Percentiles rank a stretch among this genome's conserved stretches.
Evolutionary conservation across 306 rosid species (phyloP).

Genomic region (Cercis canadensis): DNA sequence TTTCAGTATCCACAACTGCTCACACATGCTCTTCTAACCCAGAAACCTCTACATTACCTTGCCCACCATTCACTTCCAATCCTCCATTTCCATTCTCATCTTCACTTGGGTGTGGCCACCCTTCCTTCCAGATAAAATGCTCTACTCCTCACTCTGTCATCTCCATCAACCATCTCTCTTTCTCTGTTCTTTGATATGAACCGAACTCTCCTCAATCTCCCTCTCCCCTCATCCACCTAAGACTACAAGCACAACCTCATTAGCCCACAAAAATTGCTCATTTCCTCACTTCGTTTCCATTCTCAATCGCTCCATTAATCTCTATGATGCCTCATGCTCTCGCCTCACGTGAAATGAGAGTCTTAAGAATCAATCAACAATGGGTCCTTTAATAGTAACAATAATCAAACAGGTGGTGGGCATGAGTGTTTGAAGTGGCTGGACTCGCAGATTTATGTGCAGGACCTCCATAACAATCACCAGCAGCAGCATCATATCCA

Average conservation of each 20-base stretch:
- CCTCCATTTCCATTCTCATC: conserved; percentile 78
- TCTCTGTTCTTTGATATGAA: conserved; percentile 65
- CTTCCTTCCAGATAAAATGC: conserved; percentile 77
- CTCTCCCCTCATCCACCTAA: conserved; percentile 55
- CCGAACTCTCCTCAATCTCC: conserved; percentile 56
- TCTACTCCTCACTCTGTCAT: conserved; percentile 56
- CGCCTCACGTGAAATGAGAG: no score
- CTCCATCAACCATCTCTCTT: conserved; percentile 67
- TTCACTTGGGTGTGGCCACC: conserved; percentile 85
- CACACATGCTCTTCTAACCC: conserved; percentile 44
- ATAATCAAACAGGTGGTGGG: no score
- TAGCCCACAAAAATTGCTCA: no score
- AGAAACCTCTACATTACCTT: conserved; percentile 21
- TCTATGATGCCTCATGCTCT: conserved; percentile 67
- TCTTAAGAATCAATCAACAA: no score
- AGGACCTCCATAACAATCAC: no score
- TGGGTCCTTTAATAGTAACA: no score
- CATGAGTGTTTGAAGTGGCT: no score
- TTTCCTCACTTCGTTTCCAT: conserved; percentile 40
- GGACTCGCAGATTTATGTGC: no score
- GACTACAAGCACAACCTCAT: no score
- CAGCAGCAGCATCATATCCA: no score
- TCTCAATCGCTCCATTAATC: conserved; percentile 58
- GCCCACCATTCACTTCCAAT: conserved; percentile 71
- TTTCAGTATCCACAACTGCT: not conserved